A percentile compares a stretch with the other conserved stretches of the same genome.
These are phyloP conservation scores for Alternaria arbusti DNA, from an alignment of 2,329 filamentous ascomycete species.

Conservation along the genomic window DNA sequence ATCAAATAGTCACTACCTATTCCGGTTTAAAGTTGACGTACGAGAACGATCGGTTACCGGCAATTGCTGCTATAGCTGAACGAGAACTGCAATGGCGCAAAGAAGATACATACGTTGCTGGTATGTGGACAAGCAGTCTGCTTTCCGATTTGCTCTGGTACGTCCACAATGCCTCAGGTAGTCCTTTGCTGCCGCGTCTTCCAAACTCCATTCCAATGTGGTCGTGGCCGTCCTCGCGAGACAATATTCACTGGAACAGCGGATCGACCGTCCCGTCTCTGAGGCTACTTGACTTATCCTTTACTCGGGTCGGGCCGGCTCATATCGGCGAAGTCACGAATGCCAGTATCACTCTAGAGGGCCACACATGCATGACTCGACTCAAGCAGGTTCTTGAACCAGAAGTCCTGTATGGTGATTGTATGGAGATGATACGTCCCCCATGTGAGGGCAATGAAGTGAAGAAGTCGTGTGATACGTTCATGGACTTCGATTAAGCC, in stretches of 20 bases:
- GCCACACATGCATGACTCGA: neutral
- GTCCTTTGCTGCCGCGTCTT: neutral
- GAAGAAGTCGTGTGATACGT: neutral
- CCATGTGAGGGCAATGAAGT: neutral
- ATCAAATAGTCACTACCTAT: neutral
- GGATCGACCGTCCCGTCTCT: neutral
- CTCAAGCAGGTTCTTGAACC: neutral
- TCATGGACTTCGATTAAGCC: neutral
- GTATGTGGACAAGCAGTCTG: neutral
- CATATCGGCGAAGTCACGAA: neutral
- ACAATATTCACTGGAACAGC: fast-evolving
- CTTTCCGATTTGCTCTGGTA: neutral
- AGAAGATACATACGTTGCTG: neutral
- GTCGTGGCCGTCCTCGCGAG: neutral
- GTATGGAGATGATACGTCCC: too few relatives aligned
- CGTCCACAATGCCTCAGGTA: too few relatives aligned
- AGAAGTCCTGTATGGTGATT: too few relatives aligned
- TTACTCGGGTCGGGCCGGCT: neutral
- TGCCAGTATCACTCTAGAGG: neutral
- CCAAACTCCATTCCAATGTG: neutral
- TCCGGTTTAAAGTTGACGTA: neutral
- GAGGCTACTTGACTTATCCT: neutral
- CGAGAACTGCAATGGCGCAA: neutral
- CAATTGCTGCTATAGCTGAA: neutral
- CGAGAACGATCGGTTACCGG: neutral